phyloP scores from a whole-genome alignment of 2,329 filamentous ascomycete genomes.

The Pseudopyrenochaeta lycopersici region DNA sequence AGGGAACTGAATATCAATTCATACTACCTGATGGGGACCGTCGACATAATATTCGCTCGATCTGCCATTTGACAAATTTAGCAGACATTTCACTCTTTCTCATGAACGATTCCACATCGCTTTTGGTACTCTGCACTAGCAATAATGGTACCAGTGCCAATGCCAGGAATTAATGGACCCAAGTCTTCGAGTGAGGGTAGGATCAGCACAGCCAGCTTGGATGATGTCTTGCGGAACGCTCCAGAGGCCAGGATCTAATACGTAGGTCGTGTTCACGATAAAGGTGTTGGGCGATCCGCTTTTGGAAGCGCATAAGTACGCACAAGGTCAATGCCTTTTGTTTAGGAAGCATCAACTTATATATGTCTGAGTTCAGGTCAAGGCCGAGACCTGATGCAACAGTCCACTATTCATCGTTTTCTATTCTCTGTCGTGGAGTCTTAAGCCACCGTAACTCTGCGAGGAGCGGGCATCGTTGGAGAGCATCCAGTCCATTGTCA shows the following conservation, averaged over 20 bases:
- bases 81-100: neutral
- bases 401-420: conserved; percentile 29
- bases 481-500: conserved; percentile 12
- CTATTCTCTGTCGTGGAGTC: conserved; percentile 23
- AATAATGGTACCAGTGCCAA: conserved; percentile 55
- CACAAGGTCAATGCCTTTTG: neutral
- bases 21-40: too few relatives aligned
- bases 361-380: conserved; percentile 17
- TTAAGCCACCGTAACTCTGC: conserved; percentile 41
- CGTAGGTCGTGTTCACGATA: conserved; percentile 7
- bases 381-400: conserved; percentile 11
- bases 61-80: too few relatives aligned
- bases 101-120: conserved; percentile 39
- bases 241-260: conserved; percentile 49
- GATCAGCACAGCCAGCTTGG: conserved; percentile 54
- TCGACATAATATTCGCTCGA: too few relatives aligned
- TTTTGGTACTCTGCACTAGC: conserved; percentile 53
- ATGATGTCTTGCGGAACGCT: conserved; percentile 52
- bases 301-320: conserved; percentile 2
- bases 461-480: conserved; percentile 20
- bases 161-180: conserved; percentile 43
- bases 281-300: conserved; percentile 3
- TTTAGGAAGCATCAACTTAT: conserved; percentile 16
- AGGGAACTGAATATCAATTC: too few relatives aligned
- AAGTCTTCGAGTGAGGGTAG: conserved; percentile 40